Evolutionary conservation across 1,139 yeast genomes (phyloP).

Genomic region (Blastobotrys elegans): DNA sequence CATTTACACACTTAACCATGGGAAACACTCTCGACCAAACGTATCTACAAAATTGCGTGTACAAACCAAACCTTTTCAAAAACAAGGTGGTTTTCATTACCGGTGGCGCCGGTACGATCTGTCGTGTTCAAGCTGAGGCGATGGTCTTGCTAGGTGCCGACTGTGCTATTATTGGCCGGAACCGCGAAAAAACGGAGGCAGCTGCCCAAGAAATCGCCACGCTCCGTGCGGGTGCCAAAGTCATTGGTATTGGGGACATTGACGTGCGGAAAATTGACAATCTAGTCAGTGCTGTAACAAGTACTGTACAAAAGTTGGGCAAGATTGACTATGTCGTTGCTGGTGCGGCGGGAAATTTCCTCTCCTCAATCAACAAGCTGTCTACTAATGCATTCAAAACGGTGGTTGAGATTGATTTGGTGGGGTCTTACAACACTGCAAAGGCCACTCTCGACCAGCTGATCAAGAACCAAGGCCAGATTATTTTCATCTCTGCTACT

Average conservation of each 20-base stretch:
- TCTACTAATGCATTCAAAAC: slow-evolving; percentile 83
- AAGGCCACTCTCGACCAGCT: slow-evolving; percentile 73
- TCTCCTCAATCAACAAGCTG: slow-evolving; percentile 71
- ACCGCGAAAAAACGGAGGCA: slow-evolving; percentile 52
- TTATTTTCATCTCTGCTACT: slow-evolving; percentile 81
- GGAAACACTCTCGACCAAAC: slow-evolving; percentile 21
- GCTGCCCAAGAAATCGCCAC: slow-evolving; percentile 62
- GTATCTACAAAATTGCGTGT: slow-evolving; percentile 30
- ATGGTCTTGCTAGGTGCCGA: slow-evolving; percentile 75
- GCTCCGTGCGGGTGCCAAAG: slow-evolving; percentile 56
- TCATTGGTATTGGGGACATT: slow-evolving; percentile 59
- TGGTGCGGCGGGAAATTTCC: slow-evolving; percentile 94
- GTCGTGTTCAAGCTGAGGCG: slow-evolving; percentile 82
- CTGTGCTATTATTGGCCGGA: slow-evolving; percentile 82
- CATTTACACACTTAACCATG: slow-evolving; percentile 13
- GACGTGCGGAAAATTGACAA: slow-evolving; percentile 71
- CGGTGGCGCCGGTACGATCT: slow-evolving; percentile 93
- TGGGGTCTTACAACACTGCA: slow-evolving; percentile 83
- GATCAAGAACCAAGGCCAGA: slow-evolving; percentile 55
- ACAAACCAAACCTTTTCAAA: slow-evolving; percentile 61
- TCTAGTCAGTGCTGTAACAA: slow-evolving; percentile 55
- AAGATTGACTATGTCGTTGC: slow-evolving; percentile 79
- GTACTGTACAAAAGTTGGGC: slow-evolving; percentile 62
- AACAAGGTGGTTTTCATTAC: slow-evolving; percentile 88
- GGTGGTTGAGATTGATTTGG: slow-evolving; percentile 74